Conservation (phyloP, 2,329 filamentous ascomycete species). For the Leptographium radiaticola region DNA sequence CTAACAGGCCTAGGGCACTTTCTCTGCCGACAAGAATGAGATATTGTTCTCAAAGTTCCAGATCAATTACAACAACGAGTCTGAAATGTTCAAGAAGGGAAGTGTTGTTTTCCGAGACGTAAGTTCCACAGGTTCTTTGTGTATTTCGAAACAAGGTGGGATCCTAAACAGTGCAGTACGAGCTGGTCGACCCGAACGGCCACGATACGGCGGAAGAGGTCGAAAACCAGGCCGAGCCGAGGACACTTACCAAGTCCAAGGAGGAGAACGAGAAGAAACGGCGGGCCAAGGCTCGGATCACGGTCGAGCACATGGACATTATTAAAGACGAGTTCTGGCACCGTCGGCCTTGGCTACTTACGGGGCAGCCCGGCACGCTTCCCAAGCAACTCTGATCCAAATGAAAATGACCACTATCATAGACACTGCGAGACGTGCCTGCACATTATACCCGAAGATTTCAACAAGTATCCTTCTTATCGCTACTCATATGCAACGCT, state of each 20-base stretch:
- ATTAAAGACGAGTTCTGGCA: constrained; percentile 96
- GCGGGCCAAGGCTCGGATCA: constrained; percentile 65
- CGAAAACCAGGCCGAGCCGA: constrained; percentile 37
- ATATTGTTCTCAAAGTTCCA: constrained; percentile 79
- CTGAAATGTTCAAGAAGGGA: constrained; percentile 84
- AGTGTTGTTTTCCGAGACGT: constrained; percentile 80
- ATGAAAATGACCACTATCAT: background rate
- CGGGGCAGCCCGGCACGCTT: constrained; percentile 58
- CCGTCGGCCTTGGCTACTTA: constrained; percentile 69
- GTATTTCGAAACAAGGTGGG: background rate
- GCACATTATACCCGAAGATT: too few relatives aligned
- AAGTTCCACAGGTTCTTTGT: constrained; percentile 16
- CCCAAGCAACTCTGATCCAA: constrained; percentile 35
- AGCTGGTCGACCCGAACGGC: constrained; percentile 47
- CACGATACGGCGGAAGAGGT: constrained; percentile 32
- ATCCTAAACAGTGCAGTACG: constrained; percentile 37
- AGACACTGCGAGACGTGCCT: too few relatives aligned
- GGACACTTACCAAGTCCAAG: constrained; percentile 61
- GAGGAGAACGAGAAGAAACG: constrained; percentile 72
- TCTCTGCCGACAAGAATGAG: constrained; percentile 86
- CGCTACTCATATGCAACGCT: background rate
- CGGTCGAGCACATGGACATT: constrained; percentile 79
- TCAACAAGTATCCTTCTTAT: too few relatives aligned
- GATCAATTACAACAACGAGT: constrained; percentile 97
- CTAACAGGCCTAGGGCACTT: constrained; percentile 50